Evolutionary conservation across 2,329 filamentous ascomycete genomes (phyloP), one percentile per base, ranked within the genome.

Genomic region (Aspergillus calidoustus): DNA sequence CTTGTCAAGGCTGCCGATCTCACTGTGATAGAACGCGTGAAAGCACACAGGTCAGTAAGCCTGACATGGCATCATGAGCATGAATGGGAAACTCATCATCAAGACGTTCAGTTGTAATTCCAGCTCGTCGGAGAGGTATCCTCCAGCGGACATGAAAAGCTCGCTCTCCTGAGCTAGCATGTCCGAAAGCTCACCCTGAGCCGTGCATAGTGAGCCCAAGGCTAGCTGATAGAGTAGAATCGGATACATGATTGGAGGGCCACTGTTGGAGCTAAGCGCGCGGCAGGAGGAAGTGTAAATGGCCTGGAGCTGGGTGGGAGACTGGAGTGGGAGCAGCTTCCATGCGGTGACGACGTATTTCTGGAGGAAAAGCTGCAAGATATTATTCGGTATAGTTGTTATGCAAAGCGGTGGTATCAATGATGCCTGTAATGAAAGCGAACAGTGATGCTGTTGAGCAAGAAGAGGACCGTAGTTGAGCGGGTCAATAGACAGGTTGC

Each of bases 141-240:
- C 30, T 7, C 34, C 47, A 3, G 30, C 55, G 3, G 55, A 57
- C 1, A 48, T 11, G 15, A 57, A 50, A 25, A 57, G 31, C 3
- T 57, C 55, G n/a, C 55, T 48, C 23, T 57, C 55, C 34, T 51
- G 47, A 4, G 22, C 55, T n/a, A 57, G 23, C 34, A 57, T 44
- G 25, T 57, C 46, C 1, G 47, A 31, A 1, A 51, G 23, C 17
- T 57, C 55, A 5, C 22, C 46, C 34, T 57, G 55, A 31, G 23
- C 34, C 1, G 55, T 57, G 15, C 31, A 48, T 23, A 57, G 9
- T 15, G 55, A 50, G 2, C 55, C 55, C 47, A 51, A 44, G 2
- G 55, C 55, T 2, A 57, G 55, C 15, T 57, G 55, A 31, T 51
- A 57, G 9, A 57, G 17, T 15, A 57, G 31, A n/a, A 57, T 25